A percentile compares a stretch with the other conserved stretches of the same genome.
Evolutionary conservation across 1,284 basidiomycete genomes (phyloP).

Genomic region (Agaricales sp.): DNA sequence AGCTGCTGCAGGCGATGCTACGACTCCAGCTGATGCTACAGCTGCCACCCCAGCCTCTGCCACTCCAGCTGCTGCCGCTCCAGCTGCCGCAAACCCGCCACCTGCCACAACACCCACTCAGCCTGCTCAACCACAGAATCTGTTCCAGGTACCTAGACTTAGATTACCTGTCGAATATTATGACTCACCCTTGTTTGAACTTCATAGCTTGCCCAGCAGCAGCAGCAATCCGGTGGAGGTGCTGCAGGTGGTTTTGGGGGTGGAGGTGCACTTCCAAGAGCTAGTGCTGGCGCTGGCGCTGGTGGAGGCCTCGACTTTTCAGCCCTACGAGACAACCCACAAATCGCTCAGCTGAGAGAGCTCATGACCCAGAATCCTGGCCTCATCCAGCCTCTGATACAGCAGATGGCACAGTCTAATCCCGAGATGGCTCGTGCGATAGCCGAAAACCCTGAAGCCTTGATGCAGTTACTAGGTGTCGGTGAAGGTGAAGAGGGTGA

Average conservation of each 20-base stretch:
- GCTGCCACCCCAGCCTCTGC: constrained; percentile 24
- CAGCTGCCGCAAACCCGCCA: constrained; percentile 21
- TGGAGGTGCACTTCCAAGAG: constrained; percentile 21
- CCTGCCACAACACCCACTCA: constrained; percentile 36
- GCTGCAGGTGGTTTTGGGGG: too few species aligned
- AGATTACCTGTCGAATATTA: constrained; percentile 5
- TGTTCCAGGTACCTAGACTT: constrained; percentile 1
- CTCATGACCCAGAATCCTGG: constrained; percentile 70
- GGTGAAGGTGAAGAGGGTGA: constrained; percentile 34
- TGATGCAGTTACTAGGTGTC: constrained; percentile 51
- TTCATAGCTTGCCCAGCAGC: constrained; percentile 71
- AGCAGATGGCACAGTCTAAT: constrained; percentile 70
- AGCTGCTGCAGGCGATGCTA: constrained; percentile 19
- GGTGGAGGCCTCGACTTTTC: constrained; percentile 36
- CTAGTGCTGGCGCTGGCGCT: constrained; percentile 22
- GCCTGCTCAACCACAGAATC: constrained; percentile 61
- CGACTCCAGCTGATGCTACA: constrained; percentile 21
- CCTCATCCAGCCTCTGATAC: constrained; percentile 69
- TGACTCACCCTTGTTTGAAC: constrained; percentile 19
- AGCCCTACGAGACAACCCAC: constrained; percentile 48
- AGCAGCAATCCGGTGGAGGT: constrained; percentile 35
- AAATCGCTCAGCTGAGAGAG: constrained; percentile 61
- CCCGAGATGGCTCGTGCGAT: constrained; percentile 65
- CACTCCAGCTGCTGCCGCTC: constrained; percentile 23
- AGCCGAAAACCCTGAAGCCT: constrained; percentile 59